Percentiles rank a stretch among this genome's conserved stretches.
These are phyloP conservation scores for Earliella scabrosa DNA, from an alignment of 1,284 basidiomycete genomes.

Conservation along the genomic window DNA sequence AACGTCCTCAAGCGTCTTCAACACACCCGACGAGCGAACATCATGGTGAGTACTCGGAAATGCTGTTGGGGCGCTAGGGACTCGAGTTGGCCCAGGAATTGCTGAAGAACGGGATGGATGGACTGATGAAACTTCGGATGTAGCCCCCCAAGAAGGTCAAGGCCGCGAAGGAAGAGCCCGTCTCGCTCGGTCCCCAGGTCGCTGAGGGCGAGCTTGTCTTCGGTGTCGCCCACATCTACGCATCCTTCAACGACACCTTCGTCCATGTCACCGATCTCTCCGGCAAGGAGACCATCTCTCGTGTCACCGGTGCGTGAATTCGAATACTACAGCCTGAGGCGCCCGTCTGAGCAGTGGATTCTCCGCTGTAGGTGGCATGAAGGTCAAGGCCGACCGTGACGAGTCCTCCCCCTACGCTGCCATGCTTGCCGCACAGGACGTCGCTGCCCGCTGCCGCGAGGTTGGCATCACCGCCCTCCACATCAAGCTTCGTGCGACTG, in stretches of 20 bases:
- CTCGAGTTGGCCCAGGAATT: constrained; percentile 1
- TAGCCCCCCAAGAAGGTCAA: constrained; percentile 83
- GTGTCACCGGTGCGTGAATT: constrained; percentile 83
- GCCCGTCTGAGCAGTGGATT: not conserved
- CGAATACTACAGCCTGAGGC: not conserved
- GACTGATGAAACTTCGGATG: constrained; percentile 45
- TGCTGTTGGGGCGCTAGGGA: not conserved
- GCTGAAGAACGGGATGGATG: constrained; percentile 40
- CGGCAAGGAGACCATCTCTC: constrained; percentile 98
- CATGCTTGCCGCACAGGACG: constrained; percentile 99
- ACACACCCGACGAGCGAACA: constrained; percentile 25
- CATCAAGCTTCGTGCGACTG: constrained; percentile 98
- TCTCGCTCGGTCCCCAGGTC: constrained; percentile 92
- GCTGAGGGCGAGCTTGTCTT: constrained; percentile 95
- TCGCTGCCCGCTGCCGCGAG: constrained; percentile 96
- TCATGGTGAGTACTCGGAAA: constrained; percentile 31
- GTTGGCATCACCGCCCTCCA: constrained; percentile 98
- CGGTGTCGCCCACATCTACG: constrained; percentile 96
- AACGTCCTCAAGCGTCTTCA: constrained; percentile 27
- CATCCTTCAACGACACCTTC: constrained; percentile 99
- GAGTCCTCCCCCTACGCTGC: constrained; percentile 99
- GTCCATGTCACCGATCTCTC: constrained; percentile 99
- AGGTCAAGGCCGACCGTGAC: constrained; percentile 99
- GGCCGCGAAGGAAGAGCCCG: constrained; percentile 80
- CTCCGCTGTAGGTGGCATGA: constrained; percentile 84